Conservation (phyloP, 192 early-diverging fungal species). For the Nowakowskiella sp. region DNA sequence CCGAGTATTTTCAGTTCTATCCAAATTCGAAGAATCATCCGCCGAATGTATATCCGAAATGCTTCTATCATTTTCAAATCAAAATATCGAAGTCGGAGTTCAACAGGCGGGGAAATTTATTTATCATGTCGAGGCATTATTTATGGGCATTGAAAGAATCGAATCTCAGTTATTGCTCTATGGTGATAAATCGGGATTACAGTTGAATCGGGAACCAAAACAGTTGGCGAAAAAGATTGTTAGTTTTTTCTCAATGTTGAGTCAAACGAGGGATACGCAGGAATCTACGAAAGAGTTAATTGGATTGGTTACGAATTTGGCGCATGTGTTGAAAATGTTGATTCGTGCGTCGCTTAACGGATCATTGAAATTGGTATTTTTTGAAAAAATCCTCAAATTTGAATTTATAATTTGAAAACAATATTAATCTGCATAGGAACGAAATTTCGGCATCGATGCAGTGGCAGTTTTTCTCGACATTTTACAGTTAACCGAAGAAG, state of each 20-base stretch:
- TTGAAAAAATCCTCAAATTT: not conserved
- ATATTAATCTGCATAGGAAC: conserved; percentile 41
- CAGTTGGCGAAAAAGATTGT: conserved; percentile 92
- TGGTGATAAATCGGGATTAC: conserved; percentile 51
- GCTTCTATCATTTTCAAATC: conserved; percentile 82
- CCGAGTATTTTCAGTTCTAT: conserved; percentile 82
- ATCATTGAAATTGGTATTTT: conserved; percentile 67
- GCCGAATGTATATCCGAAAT: conserved; percentile 94
- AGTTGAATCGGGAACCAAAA: conserved; percentile 75
- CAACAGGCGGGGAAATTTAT: conserved; percentile 79
- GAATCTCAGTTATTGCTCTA: conserved; percentile 61
- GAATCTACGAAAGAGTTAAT: conserved; percentile 73
- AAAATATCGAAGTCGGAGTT: conserved; percentile 71
- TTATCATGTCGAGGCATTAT: conserved; percentile 85
- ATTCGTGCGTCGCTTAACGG: conserved; percentile 84
- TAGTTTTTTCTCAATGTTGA: conserved; percentile 86
- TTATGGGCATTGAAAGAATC: conserved; percentile 80
- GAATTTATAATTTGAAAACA: conserved; percentile 6
- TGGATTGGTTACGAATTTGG: conserved; percentile 79
- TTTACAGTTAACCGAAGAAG: conserved; percentile 58
- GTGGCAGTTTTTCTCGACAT: conserved; percentile 68
- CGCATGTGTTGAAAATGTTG: conserved; percentile 85
- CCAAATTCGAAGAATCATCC: conserved; percentile 92
- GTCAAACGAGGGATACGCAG: conserved; percentile 54
- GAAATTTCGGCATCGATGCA: conserved; percentile 41